Conservation (phyloP, 2,329 filamentous ascomycete genomes). For the Cryphonectria carpinicola region DNA sequence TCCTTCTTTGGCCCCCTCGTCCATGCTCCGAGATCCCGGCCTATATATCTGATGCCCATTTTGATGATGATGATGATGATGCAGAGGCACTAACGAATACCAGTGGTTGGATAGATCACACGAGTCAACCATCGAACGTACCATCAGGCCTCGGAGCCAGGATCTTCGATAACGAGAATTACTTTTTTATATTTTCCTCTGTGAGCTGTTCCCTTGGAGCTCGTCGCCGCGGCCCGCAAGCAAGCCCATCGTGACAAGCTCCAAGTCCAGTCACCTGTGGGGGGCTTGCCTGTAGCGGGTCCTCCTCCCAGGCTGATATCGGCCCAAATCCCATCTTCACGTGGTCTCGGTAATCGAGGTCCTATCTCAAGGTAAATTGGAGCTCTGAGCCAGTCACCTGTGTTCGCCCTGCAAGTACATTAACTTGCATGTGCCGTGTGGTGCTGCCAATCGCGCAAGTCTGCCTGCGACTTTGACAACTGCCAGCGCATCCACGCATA, state of each 20-base stretch:
- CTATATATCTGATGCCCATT: constrained; percentile 40
- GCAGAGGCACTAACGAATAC: constrained; percentile 41
- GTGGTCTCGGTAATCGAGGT: constrained; percentile 47
- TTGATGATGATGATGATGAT: constrained; percentile 25
- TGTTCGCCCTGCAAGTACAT: constrained; percentile 49
- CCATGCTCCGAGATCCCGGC: constrained; percentile 28
- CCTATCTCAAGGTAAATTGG: constrained; percentile 36
- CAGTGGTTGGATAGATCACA: constrained; percentile 48
- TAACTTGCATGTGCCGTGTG: constrained; percentile 64
- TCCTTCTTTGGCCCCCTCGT: constrained; percentile 33
- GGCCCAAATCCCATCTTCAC: constrained; percentile 40
- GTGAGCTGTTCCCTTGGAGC: constrained; percentile 39
- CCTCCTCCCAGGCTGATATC: constrained; percentile 13
- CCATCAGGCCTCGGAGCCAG: constrained; percentile 36
- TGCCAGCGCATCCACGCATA: constrained; percentile 67
- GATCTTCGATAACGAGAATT: constrained; percentile 35
- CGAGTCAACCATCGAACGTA: constrained; percentile 36
- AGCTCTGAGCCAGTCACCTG: constrained; percentile 40
- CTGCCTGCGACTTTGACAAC: constrained; percentile 52
- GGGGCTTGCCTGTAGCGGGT: constrained; percentile 15
- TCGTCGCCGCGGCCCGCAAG: constrained; percentile 38
- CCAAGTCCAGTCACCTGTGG: constrained; percentile 21
- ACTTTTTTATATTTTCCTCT: constrained; percentile 12
- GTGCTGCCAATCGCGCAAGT: constrained; percentile 57
- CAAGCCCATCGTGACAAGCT: constrained; percentile 33